Evolutionary conservation across 169 alveolate genomes (phyloP).

Genomic region (Theileria annulata): DNA sequence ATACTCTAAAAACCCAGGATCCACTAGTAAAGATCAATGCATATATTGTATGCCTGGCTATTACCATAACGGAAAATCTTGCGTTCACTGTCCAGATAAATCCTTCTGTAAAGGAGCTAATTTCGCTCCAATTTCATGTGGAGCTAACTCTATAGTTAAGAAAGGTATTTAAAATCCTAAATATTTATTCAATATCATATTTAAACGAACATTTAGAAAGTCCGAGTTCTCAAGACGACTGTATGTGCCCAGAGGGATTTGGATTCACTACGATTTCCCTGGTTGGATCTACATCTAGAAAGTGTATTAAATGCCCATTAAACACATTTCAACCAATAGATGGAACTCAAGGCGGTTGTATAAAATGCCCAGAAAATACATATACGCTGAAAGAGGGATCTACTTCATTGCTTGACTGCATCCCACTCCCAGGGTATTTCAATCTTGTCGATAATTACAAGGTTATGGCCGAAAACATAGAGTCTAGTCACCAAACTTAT

Average conservation of each 20-base stretch:
- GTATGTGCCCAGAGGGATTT: conserved; percentile 51
- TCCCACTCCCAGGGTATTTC: conserved; percentile 73
- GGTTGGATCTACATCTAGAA: conserved; percentile 4
- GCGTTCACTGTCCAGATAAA: conserved; percentile 67
- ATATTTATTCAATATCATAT: background rate
- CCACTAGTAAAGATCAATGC: conserved; percentile 60
- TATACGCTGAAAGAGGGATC: conserved; percentile 64
- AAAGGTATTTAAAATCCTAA: background rate
- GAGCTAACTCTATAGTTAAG: conserved; percentile 55
- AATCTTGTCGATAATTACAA: background rate
- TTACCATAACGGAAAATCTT: conserved; percentile 50
- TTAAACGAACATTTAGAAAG: conserved; percentile 10
- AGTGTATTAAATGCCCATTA: conserved; percentile 46
- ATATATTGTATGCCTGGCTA: conserved; percentile 69
- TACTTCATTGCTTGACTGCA: conserved; percentile 62
- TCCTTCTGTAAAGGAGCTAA: conserved; percentile 72
- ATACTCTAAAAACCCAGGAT: conserved; percentile 59
- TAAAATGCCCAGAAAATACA: conserved; percentile 71
- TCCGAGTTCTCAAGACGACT: conserved; percentile 29
- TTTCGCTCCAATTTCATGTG: conserved; percentile 63
- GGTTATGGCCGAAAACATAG: background rate
- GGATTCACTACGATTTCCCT: conserved; percentile 27
- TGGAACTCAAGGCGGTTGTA: conserved; percentile 63
- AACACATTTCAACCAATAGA: conserved; percentile 61
- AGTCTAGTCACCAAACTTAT: background rate